Percentiles rank a stretch among this genome's conserved stretches.
Conservation (phyloP, 2,329 filamentous ascomycete genomes). For the Pyrenophora teres region DNA sequence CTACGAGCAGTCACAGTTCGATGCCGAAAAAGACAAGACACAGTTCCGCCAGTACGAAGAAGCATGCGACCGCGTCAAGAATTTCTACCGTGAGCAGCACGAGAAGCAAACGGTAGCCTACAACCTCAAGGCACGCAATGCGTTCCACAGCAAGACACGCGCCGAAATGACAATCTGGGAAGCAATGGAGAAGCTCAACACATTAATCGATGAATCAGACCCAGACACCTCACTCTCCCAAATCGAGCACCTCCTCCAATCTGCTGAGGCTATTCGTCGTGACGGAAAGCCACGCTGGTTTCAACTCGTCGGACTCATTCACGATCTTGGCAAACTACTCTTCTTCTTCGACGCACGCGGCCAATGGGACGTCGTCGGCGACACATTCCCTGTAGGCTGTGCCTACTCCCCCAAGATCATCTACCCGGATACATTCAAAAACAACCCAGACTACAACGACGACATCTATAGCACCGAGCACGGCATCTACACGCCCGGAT, state of each 20-base stretch:
- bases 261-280: conserved; percentile 84
- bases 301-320: conserved; percentile 76
- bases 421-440: conserved; percentile 75
- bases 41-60: conserved; percentile 82
- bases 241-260: conserved; percentile 87
- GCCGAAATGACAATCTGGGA: conserved; percentile 86
- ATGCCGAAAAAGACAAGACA: conserved; percentile 76
- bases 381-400: conserved; percentile 80
- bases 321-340: conserved; percentile 79
- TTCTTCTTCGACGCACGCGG: conserved; percentile 82
- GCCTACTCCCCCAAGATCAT: conserved; percentile 77
- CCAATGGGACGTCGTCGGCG: conserved; percentile 92
- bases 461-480: conserved; percentile 74
- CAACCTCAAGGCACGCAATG: conserved; percentile 78
- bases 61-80: conserved; percentile 81
- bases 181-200: conserved; percentile 91
- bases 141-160: conserved; percentile 69
- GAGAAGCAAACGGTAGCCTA: conserved; percentile 78
- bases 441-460: conserved; percentile 75
- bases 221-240: conserved; percentile 86
- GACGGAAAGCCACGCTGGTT: conserved; percentile 85
- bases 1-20: conserved; percentile 68
- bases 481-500: conserved; percentile 79
- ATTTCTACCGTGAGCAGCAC: conserved; percentile 78
- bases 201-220: conserved; percentile 87